Evolutionary conservation across 208 protist species (phyloP), one percentile per base, ranked within the genome.

Genomic region (Crithidia fasciculata): DNA sequence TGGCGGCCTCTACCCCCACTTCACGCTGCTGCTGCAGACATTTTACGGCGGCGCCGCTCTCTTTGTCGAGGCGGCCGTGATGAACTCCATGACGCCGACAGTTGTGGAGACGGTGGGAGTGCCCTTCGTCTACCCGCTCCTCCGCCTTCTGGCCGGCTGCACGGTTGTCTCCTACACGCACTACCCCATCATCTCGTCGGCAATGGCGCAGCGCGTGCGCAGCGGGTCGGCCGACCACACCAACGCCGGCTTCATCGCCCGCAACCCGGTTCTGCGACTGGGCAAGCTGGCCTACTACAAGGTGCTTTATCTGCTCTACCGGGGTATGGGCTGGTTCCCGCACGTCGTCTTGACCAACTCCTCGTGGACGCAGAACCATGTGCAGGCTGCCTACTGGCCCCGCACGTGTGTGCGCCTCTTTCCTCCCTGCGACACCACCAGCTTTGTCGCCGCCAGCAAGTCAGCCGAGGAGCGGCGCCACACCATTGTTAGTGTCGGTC

Each of bases 41-140:
- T 68, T 99, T 7, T 80, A 72, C 37, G 97, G 97, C 8, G 90
- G 89, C 9, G 74, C 95, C 8, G 39, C 98, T 1, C 64, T 99
- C 2, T 98, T 91, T 47, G 80, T 85, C 47, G 97, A 99, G 72
- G 80, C 88, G 13, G 80, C 98, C 18, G 74, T 99, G 10, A 73
- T 91, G 13, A 78, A 90, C 62, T 66, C 58, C 16, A 73, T 78
- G 13, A 84, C 89, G 54, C 79, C 85, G 5, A 79, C 86, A 0
- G 80, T 95, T 13, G 71, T 97, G 37, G 99, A 99, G 75, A 98
- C 97, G 40, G 98, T 98, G 59, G 99, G 99, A 10, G 95, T 96
- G 56, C 96, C 98, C 5, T 98, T 98, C 43, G 87, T 96, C 8
- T 99, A 98, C 71, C 97, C 97, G 7, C 72, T 99, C 8, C 90